Evolutionary conservation across 495 filamentous ascomycete genomes (phyloP), one percentile per base, ranked within the genome.

Genomic region (Neurospora discreta): DNA sequence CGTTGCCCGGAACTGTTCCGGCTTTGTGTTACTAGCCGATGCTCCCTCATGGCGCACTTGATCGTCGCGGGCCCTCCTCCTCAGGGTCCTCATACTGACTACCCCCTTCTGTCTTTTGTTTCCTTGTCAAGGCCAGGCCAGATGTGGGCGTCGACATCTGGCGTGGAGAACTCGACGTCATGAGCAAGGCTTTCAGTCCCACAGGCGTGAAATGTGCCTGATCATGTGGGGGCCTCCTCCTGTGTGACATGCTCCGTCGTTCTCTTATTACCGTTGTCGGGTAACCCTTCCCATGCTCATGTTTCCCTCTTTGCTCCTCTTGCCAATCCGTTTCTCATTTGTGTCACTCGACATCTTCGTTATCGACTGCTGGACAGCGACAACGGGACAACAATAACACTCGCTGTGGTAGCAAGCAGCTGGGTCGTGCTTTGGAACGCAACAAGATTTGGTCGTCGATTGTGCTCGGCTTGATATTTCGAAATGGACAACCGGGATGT

Each of bases 301-400:
- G 42, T 71, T 70, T 68, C 30, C 30, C 68, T 70, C 70, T 60
- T 71, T 13, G 38, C 40, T 23, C 46, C 36, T 68, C 41, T 44
- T 69, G 36, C 39, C 60, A 69, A 23, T 69, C 39, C 26, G 30
- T 71, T 36, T 23, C 43, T n/a, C 68, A 39, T 68, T 60, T 68
- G 18, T 67, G 16, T 39, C 16, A 26, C 33, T 58, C 23, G 68
- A 46, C 30, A 39, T 20, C 36, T 26, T 39, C 43, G 40, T 68
- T 73, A 71, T 73, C 68, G 75, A 73, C 78, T 80, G 77, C 77
- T 75, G 78, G 76, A 71, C 80, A 78, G 77, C 75, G 74, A 75
- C 74, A 75, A 79, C 73, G 46, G 68, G 74, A 75, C 69, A 70
- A 33, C 44, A 20, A n/a, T n/a, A n/a, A 70, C 73, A 52, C 68